Percentiles rank a stretch among this genome's conserved stretches.
Conservation (phyloP, 192 early-diverging fungal genomes). For the Backusella tarrabulga region DNA sequence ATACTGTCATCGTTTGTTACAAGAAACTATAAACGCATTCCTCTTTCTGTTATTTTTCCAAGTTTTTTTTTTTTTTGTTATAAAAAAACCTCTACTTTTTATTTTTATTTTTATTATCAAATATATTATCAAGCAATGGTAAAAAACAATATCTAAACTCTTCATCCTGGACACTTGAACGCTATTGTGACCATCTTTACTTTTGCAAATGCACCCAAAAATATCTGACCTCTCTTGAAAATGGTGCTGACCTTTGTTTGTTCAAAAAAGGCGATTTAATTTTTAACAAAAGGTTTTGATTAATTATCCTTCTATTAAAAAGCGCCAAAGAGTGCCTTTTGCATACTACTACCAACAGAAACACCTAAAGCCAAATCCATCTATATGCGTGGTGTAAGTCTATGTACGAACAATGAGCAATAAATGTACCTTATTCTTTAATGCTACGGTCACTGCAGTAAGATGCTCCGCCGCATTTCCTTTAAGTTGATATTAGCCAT, state of each 20-base stretch:
- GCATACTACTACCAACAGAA: conserved; percentile 86
- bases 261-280: not conserved
- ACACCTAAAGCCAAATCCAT: conserved; percentile 91
- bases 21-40: too few relatives aligned
- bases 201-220: too few relatives aligned
- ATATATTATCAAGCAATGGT: too few relatives aligned
- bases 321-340: conserved; percentile 85
- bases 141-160: too few relatives aligned
- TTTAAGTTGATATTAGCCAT: not conserved
- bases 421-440: conserved; percentile 65
- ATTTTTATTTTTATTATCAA: too few relatives aligned
- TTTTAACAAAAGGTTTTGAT: not conserved
- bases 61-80: too few relatives aligned
- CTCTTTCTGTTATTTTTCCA: too few relatives aligned
- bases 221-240: not conserved
- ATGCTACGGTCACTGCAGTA: conserved; percentile 74
- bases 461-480: conserved; percentile 84
- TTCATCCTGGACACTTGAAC: too few relatives aligned
- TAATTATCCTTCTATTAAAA: too few relatives aligned
- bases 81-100: too few relatives aligned
- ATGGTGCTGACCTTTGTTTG: not conserved
- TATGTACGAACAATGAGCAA: not conserved
- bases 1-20: too few relatives aligned
- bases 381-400: not conserved
- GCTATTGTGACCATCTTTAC: too few relatives aligned